Conservation (phyloP, 2,329 filamentous ascomycete genomes). For the Fusarium sp. region DNA sequence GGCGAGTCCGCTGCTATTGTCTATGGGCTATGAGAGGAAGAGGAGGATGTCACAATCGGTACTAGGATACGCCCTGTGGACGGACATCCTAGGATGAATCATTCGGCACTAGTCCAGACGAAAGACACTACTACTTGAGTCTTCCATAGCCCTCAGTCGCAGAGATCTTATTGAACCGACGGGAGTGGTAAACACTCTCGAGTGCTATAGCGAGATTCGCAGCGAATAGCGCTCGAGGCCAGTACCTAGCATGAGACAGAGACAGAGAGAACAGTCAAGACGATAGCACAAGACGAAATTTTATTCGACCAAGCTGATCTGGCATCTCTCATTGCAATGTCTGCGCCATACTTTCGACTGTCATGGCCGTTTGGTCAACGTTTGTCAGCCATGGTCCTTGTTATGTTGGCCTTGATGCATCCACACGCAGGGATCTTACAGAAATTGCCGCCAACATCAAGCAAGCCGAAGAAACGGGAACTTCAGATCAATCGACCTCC, state of each 20-base stretch:
- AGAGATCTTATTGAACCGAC: conserved; percentile 56
- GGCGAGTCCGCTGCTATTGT: conserved; percentile 32
- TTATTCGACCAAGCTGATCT: conserved; percentile 59
- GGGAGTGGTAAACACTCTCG: conserved; percentile 53
- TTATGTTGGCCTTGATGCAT: conserved; percentile 22
- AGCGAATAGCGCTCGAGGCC: conserved; percentile 70
- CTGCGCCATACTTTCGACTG: conserved; percentile 49
- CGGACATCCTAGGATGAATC: conserved; percentile 46
- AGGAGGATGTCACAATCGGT: conserved; percentile 42
- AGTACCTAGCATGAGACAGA: conserved; percentile 70
- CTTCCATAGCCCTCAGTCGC: conserved; percentile 60
- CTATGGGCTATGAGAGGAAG: conserved; percentile 37
- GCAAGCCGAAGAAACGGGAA: conserved; percentile 6
- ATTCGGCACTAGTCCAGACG: conserved; percentile 48
- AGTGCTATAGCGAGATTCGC: conserved; percentile 65
- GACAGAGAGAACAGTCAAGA: conserved; percentile 62
- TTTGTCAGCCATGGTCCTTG: conserved; percentile 30
- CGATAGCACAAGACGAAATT: conserved; percentile 74
- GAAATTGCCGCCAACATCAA: conserved; percentile 11
- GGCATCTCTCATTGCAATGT: conserved; percentile 55
- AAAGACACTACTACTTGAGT: conserved; percentile 48
- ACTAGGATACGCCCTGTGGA: conserved; percentile 44
- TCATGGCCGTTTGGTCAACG: conserved; percentile 36
- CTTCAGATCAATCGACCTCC: conserved; percentile 1
- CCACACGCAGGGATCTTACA: conserved; percentile 20